Evolutionary conservation across 2,329 filamentous ascomycete species (phyloP), one percentile per base, ranked within the genome.

Genomic region (Trichoderma endophyticum): DNA sequence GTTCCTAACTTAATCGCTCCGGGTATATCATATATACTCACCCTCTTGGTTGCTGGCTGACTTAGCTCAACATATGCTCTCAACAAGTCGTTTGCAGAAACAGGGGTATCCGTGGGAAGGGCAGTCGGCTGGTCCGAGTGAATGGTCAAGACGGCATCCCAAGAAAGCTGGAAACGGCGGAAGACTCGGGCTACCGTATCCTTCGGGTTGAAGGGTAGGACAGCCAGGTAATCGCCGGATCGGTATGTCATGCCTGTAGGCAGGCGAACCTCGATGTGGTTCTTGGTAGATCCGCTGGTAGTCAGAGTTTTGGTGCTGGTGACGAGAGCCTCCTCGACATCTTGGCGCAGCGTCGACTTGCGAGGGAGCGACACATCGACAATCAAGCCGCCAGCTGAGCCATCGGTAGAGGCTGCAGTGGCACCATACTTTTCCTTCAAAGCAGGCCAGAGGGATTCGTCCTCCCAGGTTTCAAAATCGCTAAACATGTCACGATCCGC

Each of bases 221-320:
- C 84, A 0, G 91, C 91, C 0, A 95, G 86, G 78, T 96, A 95
- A 77, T 95, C 93, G 15, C 93, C 93, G 2, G 91, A 87, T 51
- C 87, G 86, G 80, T 95, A 95, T 0, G 85, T 86, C 84, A 89
- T 85, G 65, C 86, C 88, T 0, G 84, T 86, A 0, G 93, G 92
- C 1, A 95, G 84, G 73, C 89, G 87, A 39, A 94, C 88, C 74
- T 89, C 89, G 24, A 93, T 86, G 73, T 91, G 86, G 28, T 88
- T 87, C 83, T 93, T 94, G 48, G 83, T 82, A 0, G 88, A 83
- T 30, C 84, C 85, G 0, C 82, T 84, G 1, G 83, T 81, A 0
- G 85, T 89, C 39, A 93, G 82, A 0, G 83, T 78, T 61, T 81
- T 82, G 56, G 87, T 85, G 8, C 85, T 83, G 1, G 90, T 73